Conservation (phyloP, 2,329 filamentous ascomycete genomes). For the Aspergillus sp. region DNA sequence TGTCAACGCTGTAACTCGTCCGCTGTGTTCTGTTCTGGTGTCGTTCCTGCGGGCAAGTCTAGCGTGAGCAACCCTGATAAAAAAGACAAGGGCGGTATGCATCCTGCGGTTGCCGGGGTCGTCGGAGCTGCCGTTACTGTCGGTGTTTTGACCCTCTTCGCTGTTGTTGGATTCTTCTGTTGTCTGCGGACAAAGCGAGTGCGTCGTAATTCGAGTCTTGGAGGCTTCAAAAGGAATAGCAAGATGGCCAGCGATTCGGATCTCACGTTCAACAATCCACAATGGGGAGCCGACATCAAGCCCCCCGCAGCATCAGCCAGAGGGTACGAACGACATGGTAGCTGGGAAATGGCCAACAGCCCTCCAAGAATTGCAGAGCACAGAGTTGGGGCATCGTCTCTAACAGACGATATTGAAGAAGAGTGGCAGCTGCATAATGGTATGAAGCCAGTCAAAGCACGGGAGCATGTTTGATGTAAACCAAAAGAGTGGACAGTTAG, state of each 20-base stretch:
- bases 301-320: slow-evolving; percentile 33
- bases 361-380: slow-evolving; percentile 16
- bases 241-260: slow-evolving; percentile 58
- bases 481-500: neutral
- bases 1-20: slow-evolving; percentile 49
- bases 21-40: slow-evolving; percentile 53
- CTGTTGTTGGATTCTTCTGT: slow-evolving; percentile 41
- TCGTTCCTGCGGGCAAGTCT: slow-evolving; percentile 23
- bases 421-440: slow-evolving; percentile 37
- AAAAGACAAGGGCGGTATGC: slow-evolving; percentile 27
- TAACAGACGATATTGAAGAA: slow-evolving; percentile 47
- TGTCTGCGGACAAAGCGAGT: slow-evolving; percentile 48
- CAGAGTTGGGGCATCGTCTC: slow-evolving; percentile 38
- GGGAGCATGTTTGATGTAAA: slow-evolving; percentile 48
- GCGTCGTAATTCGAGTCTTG: slow-evolving; percentile 41
- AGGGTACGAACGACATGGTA: slow-evolving; percentile 55
- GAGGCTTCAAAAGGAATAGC: slow-evolving; percentile 56
- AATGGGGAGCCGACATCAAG: slow-evolving; percentile 38
- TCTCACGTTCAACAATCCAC: slow-evolving; percentile 43
- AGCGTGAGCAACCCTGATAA: neutral
- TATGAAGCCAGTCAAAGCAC: slow-evolving; percentile 45
- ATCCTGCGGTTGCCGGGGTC: slow-evolving; percentile 53
- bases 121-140: slow-evolving; percentile 57
- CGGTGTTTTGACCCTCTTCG: slow-evolving; percentile 44
- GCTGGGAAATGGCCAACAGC: slow-evolving; percentile 55